Percentiles rank a stretch among this genome's conserved stretches.
phyloP scores from a whole-genome alignment of 2,329 filamentous ascomycete genomes.

The Corinectria fuckeliana region DNA sequence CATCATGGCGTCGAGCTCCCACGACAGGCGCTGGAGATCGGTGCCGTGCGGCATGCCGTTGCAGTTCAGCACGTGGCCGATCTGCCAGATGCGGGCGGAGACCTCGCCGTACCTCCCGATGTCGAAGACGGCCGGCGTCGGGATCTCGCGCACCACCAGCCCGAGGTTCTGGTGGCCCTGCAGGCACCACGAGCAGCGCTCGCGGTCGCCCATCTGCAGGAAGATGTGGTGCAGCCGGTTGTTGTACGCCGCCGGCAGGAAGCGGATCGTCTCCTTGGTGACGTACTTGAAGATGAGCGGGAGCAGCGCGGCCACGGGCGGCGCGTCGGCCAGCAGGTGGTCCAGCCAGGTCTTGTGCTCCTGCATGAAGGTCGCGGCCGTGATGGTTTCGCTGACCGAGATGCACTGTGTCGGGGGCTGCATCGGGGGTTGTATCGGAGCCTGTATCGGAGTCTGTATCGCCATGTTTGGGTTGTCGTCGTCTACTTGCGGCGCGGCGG shows the following conservation, averaged over 20 bases:
- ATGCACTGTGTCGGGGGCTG: no score
- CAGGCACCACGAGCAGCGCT: constrained; percentile 1
- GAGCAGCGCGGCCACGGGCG: neutral
- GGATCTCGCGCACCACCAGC: neutral
- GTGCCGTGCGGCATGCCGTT: neutral
- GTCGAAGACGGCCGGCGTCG: neutral
- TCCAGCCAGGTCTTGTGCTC: constrained; percentile 8
- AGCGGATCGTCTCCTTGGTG: constrained; percentile 6
- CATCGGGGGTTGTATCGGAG: no score
- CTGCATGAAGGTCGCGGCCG: neutral
- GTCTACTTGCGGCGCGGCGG: no score
- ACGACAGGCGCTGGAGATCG: constrained; percentile 1
- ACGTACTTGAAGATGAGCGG: neutral
- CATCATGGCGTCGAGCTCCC: neutral
- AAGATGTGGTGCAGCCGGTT: constrained; percentile 3
- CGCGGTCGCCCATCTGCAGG: neutral
- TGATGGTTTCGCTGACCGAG: constrained; percentile 5
- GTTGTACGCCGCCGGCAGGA: constrained; percentile 1
- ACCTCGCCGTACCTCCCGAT: neutral
- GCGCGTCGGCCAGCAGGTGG: neutral
- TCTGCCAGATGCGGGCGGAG: neutral
- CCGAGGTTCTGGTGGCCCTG: neutral
- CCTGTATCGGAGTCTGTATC: no score
- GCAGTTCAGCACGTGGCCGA: constrained; percentile 1
- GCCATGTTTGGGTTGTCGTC: no score